phyloP scores from a whole-genome alignment of 805 yeast species.

The Candida nanaspora region DNA sequence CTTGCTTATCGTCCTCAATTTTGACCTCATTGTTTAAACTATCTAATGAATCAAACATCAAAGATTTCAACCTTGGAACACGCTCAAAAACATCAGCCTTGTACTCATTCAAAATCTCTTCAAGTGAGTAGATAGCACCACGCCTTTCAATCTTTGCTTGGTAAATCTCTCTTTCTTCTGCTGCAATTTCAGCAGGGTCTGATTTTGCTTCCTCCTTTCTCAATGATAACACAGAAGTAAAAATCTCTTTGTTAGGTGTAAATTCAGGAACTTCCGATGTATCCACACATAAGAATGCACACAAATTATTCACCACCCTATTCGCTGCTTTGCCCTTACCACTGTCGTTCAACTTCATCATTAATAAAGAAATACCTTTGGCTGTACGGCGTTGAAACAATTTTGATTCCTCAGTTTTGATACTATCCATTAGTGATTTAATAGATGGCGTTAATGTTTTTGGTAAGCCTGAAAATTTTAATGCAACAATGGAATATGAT shows the following conservation, averaged over 20 bases:
- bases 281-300: conserved; percentile 92
- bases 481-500: conserved; percentile 67
- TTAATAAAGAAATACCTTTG: conserved; percentile 54
- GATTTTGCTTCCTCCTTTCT: conserved; percentile 68
- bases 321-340: conserved; percentile 74
- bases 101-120: conserved; percentile 46
- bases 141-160: conserved; percentile 75
- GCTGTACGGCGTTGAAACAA: conserved; percentile 71
- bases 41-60: conserved; percentile 60
- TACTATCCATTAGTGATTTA: conserved; percentile 84
- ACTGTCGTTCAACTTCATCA: conserved; percentile 45
- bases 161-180: conserved; percentile 54
- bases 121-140: conserved; percentile 74
- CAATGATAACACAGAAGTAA: conserved; percentile 60
- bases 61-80: conserved; percentile 58
- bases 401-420: conserved; percentile 65
- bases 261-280: conserved; percentile 95
- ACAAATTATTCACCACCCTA: conserved; percentile 81
- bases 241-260: conserved; percentile 48
- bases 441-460: conserved; percentile 83
- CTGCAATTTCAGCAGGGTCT: conserved; percentile 54
- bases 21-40: conserved; percentile 19
- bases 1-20: conserved; percentile 36
- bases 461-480: conserved; percentile 65
- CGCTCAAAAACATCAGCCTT: conserved; percentile 46